Base-by-base conservation (phyloP, 2,329 filamentous ascomycete genomes). In the Talaromyces albobiverticillius region DNA sequence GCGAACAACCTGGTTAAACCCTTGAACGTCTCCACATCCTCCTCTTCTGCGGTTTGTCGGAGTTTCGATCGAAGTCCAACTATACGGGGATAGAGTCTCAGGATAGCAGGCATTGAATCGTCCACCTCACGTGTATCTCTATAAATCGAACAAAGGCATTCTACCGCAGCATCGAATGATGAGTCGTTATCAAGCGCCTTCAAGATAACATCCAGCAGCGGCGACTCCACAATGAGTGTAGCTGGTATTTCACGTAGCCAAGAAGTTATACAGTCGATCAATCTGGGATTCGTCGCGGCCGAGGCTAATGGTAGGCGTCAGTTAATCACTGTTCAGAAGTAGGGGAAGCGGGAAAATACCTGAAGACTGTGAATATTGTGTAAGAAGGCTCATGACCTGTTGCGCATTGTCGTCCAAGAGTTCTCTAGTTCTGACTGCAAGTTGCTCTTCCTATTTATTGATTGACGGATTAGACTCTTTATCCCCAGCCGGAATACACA, bases 181-280 rank as follows among this genome's bases (percentile, higher is more conserved):
- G 80, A 76, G 32, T 95, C 89, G 56, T 84, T 81, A 45, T 87
- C 82, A 29, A 96, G 75, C 6, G 88, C 91, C 60, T 85, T 83
- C 66, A 96, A 84, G 47, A 96, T 83, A 50, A 92, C 80, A 60
- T 90, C 84, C 62, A 99, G 79, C 13, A 99, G 79, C 6, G 92
- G 88, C 1, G 93, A 96, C 62, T 87, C 87, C 61, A 95, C 87
- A 59, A 99, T 85, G 58, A 89, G 86, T 59, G 81, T 81, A 46
- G 95, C 83, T 0, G 93, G 90, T 6, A 99, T 90, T 74, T 99
- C 94, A 62, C 91, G 85, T 61, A 97, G 82, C 94, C 94, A 99
- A 3, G 94, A 96, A 29, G 91, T 95, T 63, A 97, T 91, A 70
- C 94, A 97, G 65, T 96, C 90, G 70, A 97, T 85, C 46, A 99